A percentile compares a stretch with the other conserved stretches of the same genome.
Conservation (phyloP, 179 eudicot genomes). For the Dionaea muscipula region DNA sequence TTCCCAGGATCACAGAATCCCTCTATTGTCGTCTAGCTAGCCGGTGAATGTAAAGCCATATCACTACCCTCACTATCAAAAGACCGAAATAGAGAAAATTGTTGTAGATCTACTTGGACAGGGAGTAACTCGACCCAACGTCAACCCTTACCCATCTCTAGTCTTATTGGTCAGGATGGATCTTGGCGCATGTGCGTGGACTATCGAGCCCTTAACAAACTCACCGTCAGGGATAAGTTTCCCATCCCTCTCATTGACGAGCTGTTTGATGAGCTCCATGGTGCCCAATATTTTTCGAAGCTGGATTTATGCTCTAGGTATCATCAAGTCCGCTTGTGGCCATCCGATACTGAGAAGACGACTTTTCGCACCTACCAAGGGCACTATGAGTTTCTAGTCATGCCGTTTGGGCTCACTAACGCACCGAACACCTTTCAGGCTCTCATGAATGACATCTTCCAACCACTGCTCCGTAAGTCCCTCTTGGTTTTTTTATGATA, state of each 20-base stretch:
- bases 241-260: conserved; percentile 10
- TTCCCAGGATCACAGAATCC: no score
- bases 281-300: neutral
- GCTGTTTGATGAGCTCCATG: conserved; percentile 1
- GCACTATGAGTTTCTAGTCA: no score
- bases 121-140: neutral
- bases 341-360: no score
- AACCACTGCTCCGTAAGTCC: no score
- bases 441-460: no score
- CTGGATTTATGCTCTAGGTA: neutral
- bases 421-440: no score
- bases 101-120: neutral
- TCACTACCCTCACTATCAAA: neutral
- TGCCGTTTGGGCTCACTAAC: no score
- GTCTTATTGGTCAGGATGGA: neutral
- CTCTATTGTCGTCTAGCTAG: neutral
- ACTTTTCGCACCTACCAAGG: no score
- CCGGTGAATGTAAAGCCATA: neutral
- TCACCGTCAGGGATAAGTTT: conserved; percentile 3
- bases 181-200: no score
- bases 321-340: neutral
- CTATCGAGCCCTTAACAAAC: no score
- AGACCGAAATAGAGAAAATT: neutral
- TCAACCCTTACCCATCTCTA: neutral
- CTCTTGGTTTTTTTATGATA: no score